Conservation (phyloP, 2,329 filamentous ascomycete genomes). For the Karstenula rhodostoma region DNA sequence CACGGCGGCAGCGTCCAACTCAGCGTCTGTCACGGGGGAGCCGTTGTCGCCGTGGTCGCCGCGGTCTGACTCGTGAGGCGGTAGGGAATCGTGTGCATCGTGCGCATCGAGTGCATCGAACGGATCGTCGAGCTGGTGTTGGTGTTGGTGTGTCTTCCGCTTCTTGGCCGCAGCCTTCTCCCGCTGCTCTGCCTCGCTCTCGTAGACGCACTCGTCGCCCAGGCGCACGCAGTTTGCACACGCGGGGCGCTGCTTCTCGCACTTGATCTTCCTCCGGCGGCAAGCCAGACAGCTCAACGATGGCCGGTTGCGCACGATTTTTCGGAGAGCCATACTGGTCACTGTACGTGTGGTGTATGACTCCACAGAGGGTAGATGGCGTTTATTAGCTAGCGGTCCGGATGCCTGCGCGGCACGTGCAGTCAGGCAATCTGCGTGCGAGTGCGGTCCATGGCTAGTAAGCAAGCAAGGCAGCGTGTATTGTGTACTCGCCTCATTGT, state of each 20-base stretch:
- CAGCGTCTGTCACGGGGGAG: not conserved
- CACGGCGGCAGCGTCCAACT: not conserved
- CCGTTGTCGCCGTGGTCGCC: not conserved
- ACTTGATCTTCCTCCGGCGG: not conserved
- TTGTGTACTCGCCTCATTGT: too few species aligned
- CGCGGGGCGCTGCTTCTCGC: not conserved
- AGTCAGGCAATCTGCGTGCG: not conserved
- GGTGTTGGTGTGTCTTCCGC: not conserved
- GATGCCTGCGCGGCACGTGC: not conserved
- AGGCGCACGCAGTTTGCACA: not conserved
- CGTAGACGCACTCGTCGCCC: not conserved
- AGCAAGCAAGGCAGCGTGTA: not conserved
- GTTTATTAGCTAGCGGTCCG: not conserved
- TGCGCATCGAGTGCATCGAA: not conserved
- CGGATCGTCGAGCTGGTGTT: not conserved
- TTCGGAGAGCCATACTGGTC: not conserved
- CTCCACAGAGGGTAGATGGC: not conserved
- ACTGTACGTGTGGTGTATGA: not conserved
- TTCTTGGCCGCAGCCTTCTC: not conserved
- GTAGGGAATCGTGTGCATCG: not conserved
- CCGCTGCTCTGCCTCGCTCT: not conserved
- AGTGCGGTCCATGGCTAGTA: not conserved
- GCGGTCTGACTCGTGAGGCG: too few species aligned
- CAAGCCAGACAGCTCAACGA: not conserved
- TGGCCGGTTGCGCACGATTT: not conserved